phyloP scores from a whole-genome alignment of 352 stramenopile genomes.

The Phytopythium helicoides region DNA sequence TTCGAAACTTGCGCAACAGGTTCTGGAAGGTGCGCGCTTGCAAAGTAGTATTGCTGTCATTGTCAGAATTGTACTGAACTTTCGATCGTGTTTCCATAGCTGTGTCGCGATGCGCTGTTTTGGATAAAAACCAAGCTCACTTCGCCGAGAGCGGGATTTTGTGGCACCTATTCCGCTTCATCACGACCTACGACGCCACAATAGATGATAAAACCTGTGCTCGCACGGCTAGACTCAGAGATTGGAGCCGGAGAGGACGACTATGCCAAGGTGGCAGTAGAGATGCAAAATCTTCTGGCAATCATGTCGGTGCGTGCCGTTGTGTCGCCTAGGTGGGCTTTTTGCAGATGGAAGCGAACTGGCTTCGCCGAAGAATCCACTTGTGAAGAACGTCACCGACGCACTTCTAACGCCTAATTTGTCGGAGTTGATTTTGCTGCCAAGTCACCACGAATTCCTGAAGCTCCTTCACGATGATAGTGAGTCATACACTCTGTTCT shows the following conservation, averaged over 20 bases:
- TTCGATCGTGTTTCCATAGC: constrained; percentile 19
- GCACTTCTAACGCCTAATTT: constrained; percentile 78
- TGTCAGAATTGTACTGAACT: not conserved
- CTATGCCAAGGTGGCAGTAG: constrained; percentile 38
- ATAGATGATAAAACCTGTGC: constrained; percentile 55
- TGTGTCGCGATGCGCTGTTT: constrained; percentile 56
- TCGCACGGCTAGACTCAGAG: constrained; percentile 33
- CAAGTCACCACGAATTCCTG: constrained; percentile 79
- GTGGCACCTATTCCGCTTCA: constrained; percentile 71
- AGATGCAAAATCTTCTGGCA: constrained; percentile 70
- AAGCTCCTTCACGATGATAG: constrained; percentile 80
- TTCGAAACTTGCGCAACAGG: constrained; percentile 68
- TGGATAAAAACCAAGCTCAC: constrained; percentile 54
- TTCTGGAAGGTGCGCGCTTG: constrained; percentile 58
- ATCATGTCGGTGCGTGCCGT: constrained; percentile 64
- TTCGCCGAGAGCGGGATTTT: constrained; percentile 51
- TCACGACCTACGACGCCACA: constrained; percentile 61
- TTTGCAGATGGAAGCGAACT: constrained; percentile 55
- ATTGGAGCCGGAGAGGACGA: constrained; percentile 31
- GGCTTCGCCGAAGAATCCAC: constrained; percentile 33
- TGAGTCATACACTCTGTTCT: constrained; percentile 80
- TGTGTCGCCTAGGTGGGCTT: constrained; percentile 69
- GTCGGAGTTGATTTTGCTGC: constrained; percentile 49
- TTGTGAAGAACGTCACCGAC: constrained; percentile 43
- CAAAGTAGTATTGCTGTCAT: not conserved